Evolutionary conservation across 2,329 filamentous ascomycete genomes (phyloP), one percentile per base, ranked within the genome.

Genomic region (Diaporthe batatas): DNA sequence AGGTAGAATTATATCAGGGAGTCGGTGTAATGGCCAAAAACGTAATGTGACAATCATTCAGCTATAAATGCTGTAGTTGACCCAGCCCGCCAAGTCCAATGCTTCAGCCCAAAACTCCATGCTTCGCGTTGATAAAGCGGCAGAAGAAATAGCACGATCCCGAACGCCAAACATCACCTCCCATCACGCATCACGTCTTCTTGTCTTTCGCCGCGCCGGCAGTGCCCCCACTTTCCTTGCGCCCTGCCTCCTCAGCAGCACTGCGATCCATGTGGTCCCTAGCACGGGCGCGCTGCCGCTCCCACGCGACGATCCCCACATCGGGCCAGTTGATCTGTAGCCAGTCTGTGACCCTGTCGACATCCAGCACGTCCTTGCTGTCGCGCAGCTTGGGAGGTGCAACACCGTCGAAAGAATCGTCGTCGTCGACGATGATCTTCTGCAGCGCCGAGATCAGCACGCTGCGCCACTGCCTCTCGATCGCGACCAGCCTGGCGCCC

Each of bases 341-440:
- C 74, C 88, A 91, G 0, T 74, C 72, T 6, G 75, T 75, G 2
- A 88, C 83, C 2, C 78, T 77, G 0, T 84, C 83, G 34, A 84
- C 77, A 70, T 86, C 77, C 71, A 84, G 88, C n/a, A 84, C 78
- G 0, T 87, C 87, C 6, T 84, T 75, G 0, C 75, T 73, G 34
- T 83, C 79, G 58, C 77, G 80, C 23, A 86, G 75, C 1, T 74
- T 73, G 14, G 58, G 67, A 5, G 65, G 75, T 67, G 8, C 51
- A 12, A 71, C 18, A 2, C 84, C 76, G 0, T 82, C 84, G 70
- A 86, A 85, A 21, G 77, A 79, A 1, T 71, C 55, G 44, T 88
- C 83, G 0, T 80, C 82, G 2, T 86, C 80, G 58, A 91, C 75
- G 34, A 91, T 80, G 68, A 90, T 84, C 72, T 79, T 83, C 77